phyloP scores from a whole-genome alignment of 2,329 filamentous ascomycete species.

The Fusarium liriodendri region DNA sequence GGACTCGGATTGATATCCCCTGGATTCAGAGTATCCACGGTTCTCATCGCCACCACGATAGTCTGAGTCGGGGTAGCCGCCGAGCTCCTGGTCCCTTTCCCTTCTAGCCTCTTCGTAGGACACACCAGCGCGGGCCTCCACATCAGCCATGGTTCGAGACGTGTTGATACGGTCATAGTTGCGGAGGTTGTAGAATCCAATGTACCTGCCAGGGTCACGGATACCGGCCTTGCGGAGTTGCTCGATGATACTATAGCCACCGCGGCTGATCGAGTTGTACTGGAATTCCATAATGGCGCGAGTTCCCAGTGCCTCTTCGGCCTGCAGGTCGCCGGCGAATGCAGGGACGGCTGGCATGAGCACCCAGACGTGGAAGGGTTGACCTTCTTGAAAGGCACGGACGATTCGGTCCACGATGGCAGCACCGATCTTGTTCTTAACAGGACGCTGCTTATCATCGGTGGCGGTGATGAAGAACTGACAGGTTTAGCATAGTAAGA shows the following conservation, averaged over 20 bases:
- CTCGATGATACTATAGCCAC: slow-evolving; percentile 83
- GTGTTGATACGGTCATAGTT: slow-evolving; percentile 87
- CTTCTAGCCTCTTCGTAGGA: slow-evolving; percentile 74
- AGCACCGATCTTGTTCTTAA: slow-evolving; percentile 81
- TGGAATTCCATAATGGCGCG: slow-evolving; percentile 91
- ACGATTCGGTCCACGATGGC: slow-evolving; percentile 83
- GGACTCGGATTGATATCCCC: slow-evolving; percentile 11
- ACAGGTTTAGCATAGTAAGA: background rate
- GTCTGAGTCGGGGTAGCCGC: slow-evolving; percentile 53
- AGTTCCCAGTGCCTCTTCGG: slow-evolving; percentile 78
- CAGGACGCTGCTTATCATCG: slow-evolving; percentile 73
- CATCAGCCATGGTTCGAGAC: slow-evolving; percentile 68
- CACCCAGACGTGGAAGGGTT: slow-evolving; percentile 80
- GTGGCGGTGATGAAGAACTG: slow-evolving; percentile 88
- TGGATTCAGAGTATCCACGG: slow-evolving; percentile 12
- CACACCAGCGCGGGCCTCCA: slow-evolving; percentile 73
- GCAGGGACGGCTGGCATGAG: slow-evolving; percentile 84
- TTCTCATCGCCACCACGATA: slow-evolving; percentile 37
- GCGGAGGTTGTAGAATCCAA: slow-evolving; percentile 86
- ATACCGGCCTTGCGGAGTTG: slow-evolving; percentile 75
- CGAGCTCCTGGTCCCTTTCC: slow-evolving; percentile 70
- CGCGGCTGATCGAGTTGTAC: slow-evolving; percentile 82
- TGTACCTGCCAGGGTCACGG: slow-evolving; percentile 75
- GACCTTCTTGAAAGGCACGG: slow-evolving; percentile 72
- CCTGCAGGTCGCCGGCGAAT: slow-evolving; percentile 83